These are phyloP conservation scores for Stentor coeruleus DNA, from an alignment of 73 alveolate species.

Conservation along the genomic window DNA sequence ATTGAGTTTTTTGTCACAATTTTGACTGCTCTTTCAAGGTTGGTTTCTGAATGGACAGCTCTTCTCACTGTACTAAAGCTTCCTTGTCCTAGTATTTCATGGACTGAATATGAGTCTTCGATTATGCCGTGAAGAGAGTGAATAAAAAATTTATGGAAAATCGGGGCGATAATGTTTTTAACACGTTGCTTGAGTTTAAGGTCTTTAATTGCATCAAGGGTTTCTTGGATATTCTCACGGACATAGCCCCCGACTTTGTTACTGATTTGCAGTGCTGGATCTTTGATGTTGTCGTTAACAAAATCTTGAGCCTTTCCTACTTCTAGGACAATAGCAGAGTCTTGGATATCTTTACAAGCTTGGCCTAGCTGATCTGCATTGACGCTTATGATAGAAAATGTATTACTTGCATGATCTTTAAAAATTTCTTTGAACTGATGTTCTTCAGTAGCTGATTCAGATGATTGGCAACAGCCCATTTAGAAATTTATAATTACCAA, in stretches of 20 bases:
- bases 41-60: neutral
- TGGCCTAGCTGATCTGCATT: too few species aligned
- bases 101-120: neutral
- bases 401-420: too few species aligned
- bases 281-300: neutral
- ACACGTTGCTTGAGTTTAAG: neutral
- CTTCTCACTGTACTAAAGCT: constrained; percentile 9
- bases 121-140: neutral
- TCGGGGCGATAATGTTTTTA: neutral
- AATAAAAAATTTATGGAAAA: neutral
- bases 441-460: too few species aligned
- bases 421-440: too few species aligned
- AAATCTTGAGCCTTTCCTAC: neutral
- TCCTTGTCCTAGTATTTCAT: neutral
- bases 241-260: neutral
- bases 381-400: too few species aligned
- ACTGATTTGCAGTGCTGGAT: neutral
- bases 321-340: neutral
- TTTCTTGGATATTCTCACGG: neutral
- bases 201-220: neutral
- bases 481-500: too few species aligned
- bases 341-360: neutral
- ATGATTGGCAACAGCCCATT: too few species aligned
- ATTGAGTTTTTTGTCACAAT: neutral
- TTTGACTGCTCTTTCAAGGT: neutral